phyloP scores from a whole-genome alignment of 1,139 yeast genomes.

The Arxiozyma slooffiae region DNA sequence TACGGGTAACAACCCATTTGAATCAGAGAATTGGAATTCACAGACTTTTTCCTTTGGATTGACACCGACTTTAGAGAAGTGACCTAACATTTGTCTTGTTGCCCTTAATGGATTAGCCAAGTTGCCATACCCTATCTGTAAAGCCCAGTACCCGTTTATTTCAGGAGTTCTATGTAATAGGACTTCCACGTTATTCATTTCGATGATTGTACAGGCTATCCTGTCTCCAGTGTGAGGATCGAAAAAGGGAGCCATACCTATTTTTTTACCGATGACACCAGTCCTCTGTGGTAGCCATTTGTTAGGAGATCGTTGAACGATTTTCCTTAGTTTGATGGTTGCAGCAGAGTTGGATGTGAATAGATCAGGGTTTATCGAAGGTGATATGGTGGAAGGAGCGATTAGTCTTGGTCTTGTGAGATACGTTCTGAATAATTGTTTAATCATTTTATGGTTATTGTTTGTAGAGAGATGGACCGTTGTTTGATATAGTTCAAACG shows the following conservation, averaged over 20 bases:
- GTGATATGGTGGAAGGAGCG: slow-evolving; percentile 1
- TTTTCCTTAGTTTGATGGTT: background rate
- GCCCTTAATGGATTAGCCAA: slow-evolving; percentile 49
- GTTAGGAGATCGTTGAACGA: slow-evolving; percentile 30
- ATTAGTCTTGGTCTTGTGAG: background rate
- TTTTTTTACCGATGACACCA: slow-evolving; percentile 72
- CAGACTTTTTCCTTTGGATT: slow-evolving; percentile 69
- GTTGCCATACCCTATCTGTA: slow-evolving; percentile 79
- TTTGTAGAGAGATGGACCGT: too few relatives aligned
- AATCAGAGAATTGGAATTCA: slow-evolving; percentile 70
- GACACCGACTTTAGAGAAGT: slow-evolving; percentile 68
- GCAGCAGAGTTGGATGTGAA: slow-evolving; percentile 23
- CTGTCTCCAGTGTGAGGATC: slow-evolving; percentile 57
- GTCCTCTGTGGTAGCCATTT: slow-evolving; percentile 65
- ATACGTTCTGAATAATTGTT: background rate
- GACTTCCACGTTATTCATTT: slow-evolving; percentile 83
- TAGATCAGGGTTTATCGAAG: background rate
- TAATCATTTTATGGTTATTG: background rate
- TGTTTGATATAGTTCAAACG: too few relatives aligned
- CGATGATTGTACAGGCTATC: slow-evolving; percentile 76
- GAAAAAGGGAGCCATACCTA: slow-evolving; percentile 89
- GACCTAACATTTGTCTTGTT: slow-evolving; percentile 60
- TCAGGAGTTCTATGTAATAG: slow-evolving; percentile 57
- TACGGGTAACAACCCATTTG: slow-evolving; percentile 55
- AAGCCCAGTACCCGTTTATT: slow-evolving; percentile 73